phyloP scores from a whole-genome alignment of 1,284 basidiomycete genomes.

The Rhodotorula sp. region DNA sequence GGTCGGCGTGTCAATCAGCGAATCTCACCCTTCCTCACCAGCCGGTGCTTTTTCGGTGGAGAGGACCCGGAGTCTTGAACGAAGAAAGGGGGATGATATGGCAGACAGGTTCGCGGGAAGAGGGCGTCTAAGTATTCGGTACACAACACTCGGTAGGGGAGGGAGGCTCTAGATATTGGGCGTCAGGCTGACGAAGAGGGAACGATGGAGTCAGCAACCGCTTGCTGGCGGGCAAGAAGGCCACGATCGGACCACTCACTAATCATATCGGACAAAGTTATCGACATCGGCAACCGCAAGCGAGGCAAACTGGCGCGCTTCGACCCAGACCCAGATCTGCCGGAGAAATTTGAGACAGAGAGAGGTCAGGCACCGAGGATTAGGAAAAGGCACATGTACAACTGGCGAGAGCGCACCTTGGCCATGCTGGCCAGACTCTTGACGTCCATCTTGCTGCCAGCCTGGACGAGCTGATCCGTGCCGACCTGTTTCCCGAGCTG shows the following conservation, averaged over 20 bases:
- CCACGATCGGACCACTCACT: constrained; percentile 14
- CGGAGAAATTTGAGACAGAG: background rate
- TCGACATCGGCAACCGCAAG: constrained; percentile 73
- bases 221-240: background rate
- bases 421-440: constrained; percentile 74
- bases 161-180: background rate
- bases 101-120: background rate
- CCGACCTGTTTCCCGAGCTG: constrained; percentile 87
- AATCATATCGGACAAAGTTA: constrained; percentile 52
- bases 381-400: too few relatives aligned
- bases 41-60: too few relatives aligned
- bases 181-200: constrained; percentile 4
- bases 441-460: constrained; percentile 59
- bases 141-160: background rate
- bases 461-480: constrained; percentile 64
- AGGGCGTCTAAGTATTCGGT: background rate
- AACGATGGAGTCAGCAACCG: background rate
- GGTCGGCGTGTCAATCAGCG: too few relatives aligned
- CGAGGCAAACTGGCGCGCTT: constrained; percentile 80
- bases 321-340: constrained; percentile 85
- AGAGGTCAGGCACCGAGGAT: constrained; percentile 2
- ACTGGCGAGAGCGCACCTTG: constrained; percentile 60
- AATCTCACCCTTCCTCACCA: background rate
- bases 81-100: background rate
- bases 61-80: background rate